Evolutionary conservation across 495 filamentous ascomycete species (phyloP).

Genomic region (Bryoglossum gracile): DNA sequence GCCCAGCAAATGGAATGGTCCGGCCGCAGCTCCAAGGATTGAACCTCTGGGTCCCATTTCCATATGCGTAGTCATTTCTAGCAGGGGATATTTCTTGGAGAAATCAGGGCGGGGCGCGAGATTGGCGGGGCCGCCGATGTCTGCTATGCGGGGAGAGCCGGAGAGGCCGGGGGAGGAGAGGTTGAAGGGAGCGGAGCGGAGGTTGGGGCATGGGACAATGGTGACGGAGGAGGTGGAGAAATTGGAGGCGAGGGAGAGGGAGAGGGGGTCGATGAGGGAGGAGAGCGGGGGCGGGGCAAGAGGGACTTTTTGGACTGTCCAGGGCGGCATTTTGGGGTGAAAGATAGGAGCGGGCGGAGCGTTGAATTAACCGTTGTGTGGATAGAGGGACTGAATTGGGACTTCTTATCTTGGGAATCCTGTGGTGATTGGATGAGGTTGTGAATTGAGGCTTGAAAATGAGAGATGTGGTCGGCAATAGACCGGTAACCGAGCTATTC

Average conservation of each 20-base stretch:
- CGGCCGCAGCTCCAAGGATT: constrained; percentile 33
- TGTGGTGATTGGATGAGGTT: too few species aligned
- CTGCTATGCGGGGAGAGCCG: constrained; percentile 31
- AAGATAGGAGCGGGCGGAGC: too few species aligned
- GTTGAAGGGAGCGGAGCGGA: constrained; percentile 31
- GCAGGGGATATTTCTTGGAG: constrained; percentile 27
- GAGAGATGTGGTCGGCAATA: too few species aligned
- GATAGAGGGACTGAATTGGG: too few species aligned
- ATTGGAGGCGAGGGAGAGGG: constrained; percentile 22
- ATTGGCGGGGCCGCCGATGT: constrained; percentile 33
- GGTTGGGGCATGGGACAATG: constrained; percentile 32
- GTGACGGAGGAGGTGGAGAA: constrained; percentile 24
- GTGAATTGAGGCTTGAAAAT: too few species aligned
- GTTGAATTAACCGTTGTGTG: too few species aligned
- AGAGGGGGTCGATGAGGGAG: constrained; percentile 20
- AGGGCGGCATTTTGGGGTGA: background rate
- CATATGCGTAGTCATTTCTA: constrained; percentile 28
- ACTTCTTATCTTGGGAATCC: too few species aligned
- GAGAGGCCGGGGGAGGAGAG: constrained; percentile 32
- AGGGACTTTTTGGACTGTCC: constrained; percentile 4
- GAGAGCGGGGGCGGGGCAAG: constrained; percentile 26
- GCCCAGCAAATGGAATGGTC: constrained; percentile 35
- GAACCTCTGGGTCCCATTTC: constrained; percentile 27
- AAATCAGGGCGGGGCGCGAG: constrained; percentile 31
- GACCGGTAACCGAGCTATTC: too few species aligned